These are phyloP conservation scores for Aspergillus neoniger DNA, from an alignment of 2,329 filamentous ascomycete species.

Conservation along the genomic window DNA sequence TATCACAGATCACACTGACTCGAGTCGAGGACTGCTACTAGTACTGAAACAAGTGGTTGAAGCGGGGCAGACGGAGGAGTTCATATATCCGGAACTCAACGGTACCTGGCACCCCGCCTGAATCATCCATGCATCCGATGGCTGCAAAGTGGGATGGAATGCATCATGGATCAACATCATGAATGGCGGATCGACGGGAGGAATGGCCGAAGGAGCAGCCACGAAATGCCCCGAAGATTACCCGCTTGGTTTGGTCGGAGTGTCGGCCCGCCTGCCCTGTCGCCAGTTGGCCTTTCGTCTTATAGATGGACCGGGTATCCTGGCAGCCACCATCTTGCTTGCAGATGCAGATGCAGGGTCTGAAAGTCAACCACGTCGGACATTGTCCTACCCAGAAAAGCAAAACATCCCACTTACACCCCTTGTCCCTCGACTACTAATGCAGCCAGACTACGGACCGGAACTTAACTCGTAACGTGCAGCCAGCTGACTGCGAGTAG, in stretches of 20 bases:
- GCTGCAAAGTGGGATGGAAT: neutral
- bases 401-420: no score
- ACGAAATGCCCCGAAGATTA: constrained; percentile 29
- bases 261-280: constrained; percentile 20
- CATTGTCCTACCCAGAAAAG: no score
- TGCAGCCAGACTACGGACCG: neutral
- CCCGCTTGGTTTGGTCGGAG: constrained; percentile 21
- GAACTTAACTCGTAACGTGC: neutral
- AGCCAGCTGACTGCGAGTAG: neutral
- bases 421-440: no score
- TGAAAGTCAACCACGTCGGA: no score
- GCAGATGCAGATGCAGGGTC: neutral
- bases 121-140: neutral
- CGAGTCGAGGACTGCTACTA: no score
- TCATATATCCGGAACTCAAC: neutral
- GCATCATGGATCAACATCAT: neutral
- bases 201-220: neutral
- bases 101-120: no score
- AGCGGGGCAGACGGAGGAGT: neutral
- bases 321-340: neutral
- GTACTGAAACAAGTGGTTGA: neutral
- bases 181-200: constrained; percentile 4
- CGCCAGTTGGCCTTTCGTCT: neutral
- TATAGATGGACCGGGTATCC: neutral
- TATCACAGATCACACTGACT: no score